Conservation (phyloP, 768 basidiomycete genomes). For the Lactifluus piperatus region DNA sequence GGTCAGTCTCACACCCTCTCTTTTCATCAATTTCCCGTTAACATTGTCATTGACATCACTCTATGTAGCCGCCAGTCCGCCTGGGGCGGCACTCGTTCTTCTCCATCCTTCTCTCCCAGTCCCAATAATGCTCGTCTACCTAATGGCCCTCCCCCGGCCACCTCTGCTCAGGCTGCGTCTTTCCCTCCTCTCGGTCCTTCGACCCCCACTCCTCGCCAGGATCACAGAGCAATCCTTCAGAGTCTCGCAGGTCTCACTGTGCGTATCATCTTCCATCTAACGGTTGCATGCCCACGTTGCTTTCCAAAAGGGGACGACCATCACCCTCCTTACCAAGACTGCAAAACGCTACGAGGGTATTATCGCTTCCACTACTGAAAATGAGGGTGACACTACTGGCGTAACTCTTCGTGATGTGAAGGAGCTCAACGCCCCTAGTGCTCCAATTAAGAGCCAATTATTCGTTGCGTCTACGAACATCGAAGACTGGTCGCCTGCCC, state of each 20-base stretch:
- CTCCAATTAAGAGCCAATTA: slow-evolving; percentile 56
- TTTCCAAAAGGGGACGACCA: slow-evolving; percentile 52
- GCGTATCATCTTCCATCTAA: slow-evolving; percentile 23
- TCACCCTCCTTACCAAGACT: slow-evolving; percentile 65
- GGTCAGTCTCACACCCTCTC: slow-evolving; percentile 34
- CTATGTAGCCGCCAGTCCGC: slow-evolving; percentile 37
- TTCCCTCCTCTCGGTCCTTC: slow-evolving; percentile 35
- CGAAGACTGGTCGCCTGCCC: slow-evolving; percentile 43
- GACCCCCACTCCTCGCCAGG: slow-evolving; percentile 30
- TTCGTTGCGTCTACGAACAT: slow-evolving; percentile 70
- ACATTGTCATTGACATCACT: background rate
- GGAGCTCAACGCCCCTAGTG: slow-evolving; percentile 55
- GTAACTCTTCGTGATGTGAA: slow-evolving; percentile 72
- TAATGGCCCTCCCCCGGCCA: slow-evolving; percentile 31
- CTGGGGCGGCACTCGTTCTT: slow-evolving; percentile 61
- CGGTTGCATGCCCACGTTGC: background rate
- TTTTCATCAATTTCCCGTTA: slow-evolving; percentile 15
- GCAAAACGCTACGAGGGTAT: slow-evolving; percentile 66
- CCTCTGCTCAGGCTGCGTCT: slow-evolving; percentile 20
- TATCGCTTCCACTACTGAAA: slow-evolving; percentile 43
- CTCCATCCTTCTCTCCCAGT: slow-evolving; percentile 59
- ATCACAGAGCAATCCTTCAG: slow-evolving; percentile 41
- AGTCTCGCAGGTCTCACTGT: slow-evolving; percentile 54
- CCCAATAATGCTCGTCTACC: slow-evolving; percentile 35
- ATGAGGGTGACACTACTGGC: slow-evolving; percentile 64